Conservation (phyloP, 352 stramenopile genomes). For the Pythium dissimile region DNA sequence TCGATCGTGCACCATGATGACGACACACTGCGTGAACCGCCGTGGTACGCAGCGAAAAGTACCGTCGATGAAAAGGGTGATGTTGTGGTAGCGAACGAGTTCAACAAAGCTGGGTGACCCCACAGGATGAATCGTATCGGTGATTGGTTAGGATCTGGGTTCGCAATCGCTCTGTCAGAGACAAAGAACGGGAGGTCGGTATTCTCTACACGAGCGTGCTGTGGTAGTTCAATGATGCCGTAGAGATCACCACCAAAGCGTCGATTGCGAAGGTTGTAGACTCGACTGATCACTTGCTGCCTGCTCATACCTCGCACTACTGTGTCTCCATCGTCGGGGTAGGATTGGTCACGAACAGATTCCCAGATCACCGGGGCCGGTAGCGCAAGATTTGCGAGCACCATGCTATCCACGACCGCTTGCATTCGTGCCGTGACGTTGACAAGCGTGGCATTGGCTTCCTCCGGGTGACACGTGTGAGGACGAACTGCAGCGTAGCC, state of each 20-base stretch:
- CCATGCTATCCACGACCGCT: not conserved
- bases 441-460: not conserved
- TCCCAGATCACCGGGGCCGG: not conserved
- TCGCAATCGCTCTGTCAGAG: not conserved
- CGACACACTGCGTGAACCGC: slow-evolving; percentile 14
- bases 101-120: slow-evolving; percentile 16
- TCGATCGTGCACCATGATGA: slow-evolving; percentile 25
- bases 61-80: slow-evolving; percentile 23
- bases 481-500: not conserved
- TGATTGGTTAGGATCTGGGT: too few species aligned
- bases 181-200: not conserved
- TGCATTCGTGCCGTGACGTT: not conserved
- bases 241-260: slow-evolving; percentile 2
- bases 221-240: slow-evolving; percentile 2
- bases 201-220: not conserved
- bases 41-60: slow-evolving; percentile 22
- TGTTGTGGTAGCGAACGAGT: slow-evolving; percentile 19
- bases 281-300: slow-evolving; percentile 1
- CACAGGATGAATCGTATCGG: slow-evolving; percentile 14
- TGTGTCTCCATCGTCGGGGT: not conserved
- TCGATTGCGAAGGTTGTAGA: not conserved
- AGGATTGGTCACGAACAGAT: not conserved
- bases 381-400: not conserved
- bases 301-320: not conserved
- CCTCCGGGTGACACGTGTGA: slow-evolving; percentile 5